Evolutionary conservation across 1,284 basidiomycete species (phyloP).

Genomic region (Exsudoporus floridanus): DNA sequence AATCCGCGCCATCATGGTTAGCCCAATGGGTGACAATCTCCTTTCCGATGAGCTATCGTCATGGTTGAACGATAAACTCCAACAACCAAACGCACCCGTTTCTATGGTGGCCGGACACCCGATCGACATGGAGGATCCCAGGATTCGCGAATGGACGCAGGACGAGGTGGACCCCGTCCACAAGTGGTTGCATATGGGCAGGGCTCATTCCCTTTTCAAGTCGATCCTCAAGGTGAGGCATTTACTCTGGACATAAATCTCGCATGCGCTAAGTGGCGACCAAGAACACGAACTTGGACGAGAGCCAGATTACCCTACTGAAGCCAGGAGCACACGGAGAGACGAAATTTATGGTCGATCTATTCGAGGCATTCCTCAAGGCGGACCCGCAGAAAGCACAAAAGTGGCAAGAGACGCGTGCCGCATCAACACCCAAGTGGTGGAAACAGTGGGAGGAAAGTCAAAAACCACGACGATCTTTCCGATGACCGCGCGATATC

Average conservation of each 20-base stretch:
- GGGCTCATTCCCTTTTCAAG: conserved; percentile 24
- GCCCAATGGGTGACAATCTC: conserved; percentile 12
- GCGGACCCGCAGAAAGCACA: conserved; percentile 20
- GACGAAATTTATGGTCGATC: conserved; percentile 16
- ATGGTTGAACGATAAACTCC: conserved; percentile 33
- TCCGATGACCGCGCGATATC: conserved; percentile 1
- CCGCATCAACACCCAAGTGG: conserved; percentile 26
- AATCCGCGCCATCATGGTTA: conserved; percentile 19
- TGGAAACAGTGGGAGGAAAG: conserved; percentile 33
- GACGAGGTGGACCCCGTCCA: conserved; percentile 33
- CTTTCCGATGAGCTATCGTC: conserved; percentile 24
- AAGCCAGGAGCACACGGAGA: conserved; percentile 14
- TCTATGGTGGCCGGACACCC: conserved; percentile 11
- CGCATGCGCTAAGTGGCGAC: conserved; percentile 1
- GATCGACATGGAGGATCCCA: conserved; percentile 39
- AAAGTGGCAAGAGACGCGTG: conserved; percentile 29
- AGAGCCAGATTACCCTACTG: conserved; percentile 14
- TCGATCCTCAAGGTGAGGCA: conserved; percentile 26
- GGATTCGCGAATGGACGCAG: conserved; percentile 38
- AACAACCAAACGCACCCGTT: conserved; percentile 22
- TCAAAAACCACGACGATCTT: conserved; percentile 13
- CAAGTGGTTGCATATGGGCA: conserved; percentile 25
- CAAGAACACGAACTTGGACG: conserved; percentile 23
- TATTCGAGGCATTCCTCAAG: conserved; percentile 32
- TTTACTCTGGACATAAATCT: not conserved